Percentiles rank a stretch among this genome's conserved stretches.
Conservation (phyloP, 768 basidiomycete genomes). For the Chlorophyllum brunneum region DNA sequence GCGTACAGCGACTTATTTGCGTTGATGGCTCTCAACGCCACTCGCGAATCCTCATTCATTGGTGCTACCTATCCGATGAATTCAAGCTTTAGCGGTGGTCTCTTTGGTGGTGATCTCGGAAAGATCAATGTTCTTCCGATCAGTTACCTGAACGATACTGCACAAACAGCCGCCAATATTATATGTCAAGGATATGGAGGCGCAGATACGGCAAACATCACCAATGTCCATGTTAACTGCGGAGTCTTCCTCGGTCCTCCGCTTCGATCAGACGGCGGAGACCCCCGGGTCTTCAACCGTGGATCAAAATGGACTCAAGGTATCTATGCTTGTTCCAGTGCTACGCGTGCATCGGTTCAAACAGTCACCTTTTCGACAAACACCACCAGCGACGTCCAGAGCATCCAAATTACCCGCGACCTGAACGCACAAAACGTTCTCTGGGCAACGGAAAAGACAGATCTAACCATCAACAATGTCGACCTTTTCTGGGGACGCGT, state of each 20-base stretch:
- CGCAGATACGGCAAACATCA: constrained; percentile 17
- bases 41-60: constrained; percentile 14
- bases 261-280: constrained; percentile 19
- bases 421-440: background rate
- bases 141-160: constrained; percentile 3
- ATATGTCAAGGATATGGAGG: constrained; percentile 18
- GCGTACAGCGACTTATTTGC: constrained; percentile 17
- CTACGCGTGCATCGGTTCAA: constrained; percentile 13
- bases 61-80: constrained; percentile 12
- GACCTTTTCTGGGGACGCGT: constrained; percentile 9
- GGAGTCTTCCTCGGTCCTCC: constrained; percentile 18
- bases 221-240: constrained; percentile 21
- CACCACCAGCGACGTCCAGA: background rate
- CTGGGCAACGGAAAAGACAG: constrained; percentile 6
- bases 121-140: background rate
- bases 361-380: constrained; percentile 2
- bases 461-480: background rate
- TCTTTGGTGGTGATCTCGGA: background rate
- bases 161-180: background rate
- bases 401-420: background rate
- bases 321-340: constrained; percentile 17
- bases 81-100: background rate
- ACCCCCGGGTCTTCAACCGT: constrained; percentile 7
- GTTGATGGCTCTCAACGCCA: constrained; percentile 14
- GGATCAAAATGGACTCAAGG: constrained; percentile 22